Evolutionary conservation across 2,329 filamentous ascomycete species (phyloP), one percentile per base, ranked within the genome.

Genomic region (Ilyonectria sp.): DNA sequence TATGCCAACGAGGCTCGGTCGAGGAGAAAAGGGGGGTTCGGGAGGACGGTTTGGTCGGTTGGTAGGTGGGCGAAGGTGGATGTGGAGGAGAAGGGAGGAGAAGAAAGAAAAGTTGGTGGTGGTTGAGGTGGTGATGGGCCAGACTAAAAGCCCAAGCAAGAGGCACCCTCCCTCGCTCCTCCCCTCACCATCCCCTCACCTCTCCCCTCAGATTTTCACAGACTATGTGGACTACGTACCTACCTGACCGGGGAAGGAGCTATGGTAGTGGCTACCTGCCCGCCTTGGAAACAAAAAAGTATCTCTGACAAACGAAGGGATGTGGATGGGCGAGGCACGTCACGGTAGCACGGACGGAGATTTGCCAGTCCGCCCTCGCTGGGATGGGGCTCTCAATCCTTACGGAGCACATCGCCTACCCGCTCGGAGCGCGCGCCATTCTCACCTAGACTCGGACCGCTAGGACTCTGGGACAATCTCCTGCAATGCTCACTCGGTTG

Each of bases 61-160:
- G 64, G 61, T 69, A 75, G 67, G 31, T 53, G 13, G 50, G 29
- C 50, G 50, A 33, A 35, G 50, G 29, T 53, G 31, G 68, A 70
- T 54, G 57, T 55, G 54, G 52, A 63, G 49, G 62, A 54, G 53
- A 59, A 60, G 67, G 61, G 66, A 49, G 63, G 67, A 53, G 59
- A 57, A 65, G 23, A 50, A 58, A 58, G 59, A 52, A 46, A 37
- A 61, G 56, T 70, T 69, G 68, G 71, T 71, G 71, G 52, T 69
- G 67, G 61, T 68, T 55, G 69, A 71, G 58, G 60, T 70, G 71
- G 63, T 74, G 66, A 73, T 70, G 62, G 58, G 46, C 15, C 50
- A 40, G 65, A 67, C 68, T 69, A 73, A 71, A 67, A 55, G 62
- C 46, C 58, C 59, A 66, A 64, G 62, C 54, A 58, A 57, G 49